These are phyloP conservation scores for Podospora sp. DNA, from an alignment of 495 filamentous ascomycete genomes.

Conservation along the genomic window DNA sequence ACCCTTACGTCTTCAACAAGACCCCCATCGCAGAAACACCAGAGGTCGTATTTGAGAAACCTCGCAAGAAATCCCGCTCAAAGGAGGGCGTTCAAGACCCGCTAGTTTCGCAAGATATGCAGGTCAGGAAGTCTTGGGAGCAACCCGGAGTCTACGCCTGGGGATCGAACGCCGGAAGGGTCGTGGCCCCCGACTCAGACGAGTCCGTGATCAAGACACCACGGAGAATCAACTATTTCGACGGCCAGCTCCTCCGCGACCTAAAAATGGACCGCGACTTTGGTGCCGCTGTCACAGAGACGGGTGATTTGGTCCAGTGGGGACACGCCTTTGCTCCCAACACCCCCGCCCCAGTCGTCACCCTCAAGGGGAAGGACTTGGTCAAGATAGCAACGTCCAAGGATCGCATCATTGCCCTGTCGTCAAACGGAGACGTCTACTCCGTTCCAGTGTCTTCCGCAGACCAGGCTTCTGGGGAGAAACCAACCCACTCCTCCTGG, in stretches of 20 bases:
- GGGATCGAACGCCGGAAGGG: conserved; percentile 85
- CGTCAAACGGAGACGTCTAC: conserved; percentile 78
- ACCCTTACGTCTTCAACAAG: conserved; percentile 21
- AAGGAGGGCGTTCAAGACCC: conserved; percentile 72
- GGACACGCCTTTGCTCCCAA: conserved; percentile 68
- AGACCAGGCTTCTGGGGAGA: conserved; percentile 67
- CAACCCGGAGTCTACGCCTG: conserved; percentile 90
- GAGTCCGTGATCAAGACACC: conserved; percentile 78
- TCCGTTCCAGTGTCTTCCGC: conserved; percentile 75
- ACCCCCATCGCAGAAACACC: conserved; percentile 31
- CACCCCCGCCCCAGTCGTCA: conserved; percentile 59
- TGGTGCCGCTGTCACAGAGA: conserved; percentile 86
- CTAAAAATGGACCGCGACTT: conserved; percentile 81
- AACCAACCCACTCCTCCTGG: conserved; percentile 67
- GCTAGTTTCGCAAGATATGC: conserved; percentile 75
- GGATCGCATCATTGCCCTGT: conserved; percentile 81
- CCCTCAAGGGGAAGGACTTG: conserved; percentile 81
- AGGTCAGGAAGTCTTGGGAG: conserved; percentile 86
- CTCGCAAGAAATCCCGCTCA: conserved; percentile 52
- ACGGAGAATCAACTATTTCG: conserved; percentile 77
- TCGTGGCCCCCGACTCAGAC: conserved; percentile 81
- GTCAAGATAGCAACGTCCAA: conserved; percentile 69
- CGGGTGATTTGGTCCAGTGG: conserved; percentile 92
- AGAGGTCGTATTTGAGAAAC: conserved; percentile 62
- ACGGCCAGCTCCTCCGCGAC: conserved; percentile 81